phyloP scores from a whole-genome alignment of 352 stramenopile species.

The Phytophthora pseudosyringae region DNA sequence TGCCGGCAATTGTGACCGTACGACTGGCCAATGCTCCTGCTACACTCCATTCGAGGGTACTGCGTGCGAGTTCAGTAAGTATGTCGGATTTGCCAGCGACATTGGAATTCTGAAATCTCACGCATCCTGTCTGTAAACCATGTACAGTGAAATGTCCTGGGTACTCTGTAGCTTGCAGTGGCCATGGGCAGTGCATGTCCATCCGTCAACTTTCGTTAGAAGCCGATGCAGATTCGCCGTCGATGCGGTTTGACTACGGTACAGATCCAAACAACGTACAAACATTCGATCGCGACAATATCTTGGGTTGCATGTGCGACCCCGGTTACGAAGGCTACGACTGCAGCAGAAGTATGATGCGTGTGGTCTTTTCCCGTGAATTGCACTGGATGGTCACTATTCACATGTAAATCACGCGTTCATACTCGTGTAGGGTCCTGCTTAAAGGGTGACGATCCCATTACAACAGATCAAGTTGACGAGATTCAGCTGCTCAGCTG shows the following conservation, averaged over 20 bases:
- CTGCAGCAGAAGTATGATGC: conserved; percentile 71
- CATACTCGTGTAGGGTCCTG: conserved; percentile 67
- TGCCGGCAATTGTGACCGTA: conserved; percentile 59
- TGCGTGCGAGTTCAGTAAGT: conserved; percentile 64
- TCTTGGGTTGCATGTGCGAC: conserved; percentile 92
- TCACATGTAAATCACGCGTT: neutral
- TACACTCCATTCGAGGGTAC: conserved; percentile 61
- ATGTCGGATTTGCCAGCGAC: neutral
- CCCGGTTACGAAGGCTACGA: conserved; percentile 91
- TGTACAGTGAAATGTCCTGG: conserved; percentile 68
- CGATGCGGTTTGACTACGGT: conserved; percentile 71
- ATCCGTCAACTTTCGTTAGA: conserved; percentile 71
- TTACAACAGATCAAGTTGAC: conserved; percentile 79
- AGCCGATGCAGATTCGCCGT: conserved; percentile 56
- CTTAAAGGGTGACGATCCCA: conserved; percentile 85
- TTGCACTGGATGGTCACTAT: neutral
- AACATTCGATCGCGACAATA: conserved; percentile 83
- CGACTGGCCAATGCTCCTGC: conserved; percentile 65
- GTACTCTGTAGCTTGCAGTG: conserved; percentile 48
- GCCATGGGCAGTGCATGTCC: conserved; percentile 81
- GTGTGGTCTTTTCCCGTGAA: neutral
- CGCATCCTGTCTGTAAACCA: neutral
- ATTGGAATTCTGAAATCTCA: neutral
- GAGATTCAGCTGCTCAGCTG: conserved; percentile 86
- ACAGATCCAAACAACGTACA: conserved; percentile 65